Evolutionary conservation across 1,284 basidiomycete species (phyloP).

Genomic region (Coriolopsis trogii): DNA sequence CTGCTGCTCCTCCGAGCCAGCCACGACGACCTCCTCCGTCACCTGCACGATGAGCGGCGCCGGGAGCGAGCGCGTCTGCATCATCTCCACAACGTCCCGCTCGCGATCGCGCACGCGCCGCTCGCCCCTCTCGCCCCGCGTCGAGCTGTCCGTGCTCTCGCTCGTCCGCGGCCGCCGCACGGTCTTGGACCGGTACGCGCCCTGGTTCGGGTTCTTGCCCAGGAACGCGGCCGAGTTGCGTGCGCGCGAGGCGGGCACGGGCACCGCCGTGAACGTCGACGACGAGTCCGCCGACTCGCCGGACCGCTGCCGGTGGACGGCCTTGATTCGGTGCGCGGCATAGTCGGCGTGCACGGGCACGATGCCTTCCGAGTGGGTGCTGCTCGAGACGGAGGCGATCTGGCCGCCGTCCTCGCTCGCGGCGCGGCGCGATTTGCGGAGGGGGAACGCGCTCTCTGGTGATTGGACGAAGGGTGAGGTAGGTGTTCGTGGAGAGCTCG

Average conservation of each 20-base stretch:
- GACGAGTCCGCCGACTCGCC: neutral
- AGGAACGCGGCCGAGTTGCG: neutral
- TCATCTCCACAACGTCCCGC: constrained; percentile 2
- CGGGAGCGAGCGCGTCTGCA: constrained; percentile 22
- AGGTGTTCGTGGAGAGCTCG: neutral
- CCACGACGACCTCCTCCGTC: constrained; percentile 22
- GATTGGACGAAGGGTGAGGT: neutral
- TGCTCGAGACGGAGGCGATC: neutral
- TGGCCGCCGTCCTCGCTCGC: neutral
- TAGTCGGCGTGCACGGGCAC: neutral
- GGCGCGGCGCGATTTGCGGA: neutral
- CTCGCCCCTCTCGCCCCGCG: too few relatives aligned
- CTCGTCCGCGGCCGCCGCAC: constrained; percentile 4
- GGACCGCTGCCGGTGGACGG: neutral
- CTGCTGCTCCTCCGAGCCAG: neutral
- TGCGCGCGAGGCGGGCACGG: neutral
- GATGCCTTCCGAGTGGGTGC: neutral
- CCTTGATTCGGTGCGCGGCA: neutral
- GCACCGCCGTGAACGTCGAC: neutral
- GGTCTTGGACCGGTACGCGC: neutral
- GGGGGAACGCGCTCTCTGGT: neutral
- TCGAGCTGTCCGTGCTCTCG: neutral
- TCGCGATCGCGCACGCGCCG: neutral
- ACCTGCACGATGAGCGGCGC: constrained; percentile 22
- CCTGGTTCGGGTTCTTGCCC: constrained; percentile 2